Conservation (phyloP, 495 filamentous ascomycete genomes). For the Lineolata rhizophorae region DNA sequence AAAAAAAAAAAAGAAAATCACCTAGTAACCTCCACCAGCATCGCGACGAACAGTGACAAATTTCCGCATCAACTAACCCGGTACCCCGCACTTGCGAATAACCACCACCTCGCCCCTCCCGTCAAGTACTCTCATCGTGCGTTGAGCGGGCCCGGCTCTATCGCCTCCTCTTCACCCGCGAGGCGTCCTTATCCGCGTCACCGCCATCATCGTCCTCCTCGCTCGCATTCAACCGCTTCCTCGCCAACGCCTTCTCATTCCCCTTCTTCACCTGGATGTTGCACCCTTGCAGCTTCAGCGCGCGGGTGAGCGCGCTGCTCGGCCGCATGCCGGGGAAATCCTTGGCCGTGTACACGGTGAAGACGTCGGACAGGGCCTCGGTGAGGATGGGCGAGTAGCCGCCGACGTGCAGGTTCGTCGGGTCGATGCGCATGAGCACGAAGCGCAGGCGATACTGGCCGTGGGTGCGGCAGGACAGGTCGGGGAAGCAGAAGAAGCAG, state of each 20-base stretch:
- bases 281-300: conserved; percentile 51
- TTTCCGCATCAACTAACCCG: no score
- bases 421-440: conserved; percentile 61
- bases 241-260: conserved; percentile 33
- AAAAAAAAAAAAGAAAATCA: no score
- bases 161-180: conserved; percentile 1
- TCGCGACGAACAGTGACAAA: no score
- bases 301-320: conserved; percentile 43
- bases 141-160: neutral
- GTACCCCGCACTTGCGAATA: no score
- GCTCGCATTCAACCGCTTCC: conserved; percentile 14
- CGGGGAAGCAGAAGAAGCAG: conserved; percentile 88
- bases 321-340: conserved; percentile 88
- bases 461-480: conserved; percentile 75
- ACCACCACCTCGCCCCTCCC: no score
- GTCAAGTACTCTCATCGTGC: no score
- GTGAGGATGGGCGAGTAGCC: conserved; percentile 39
- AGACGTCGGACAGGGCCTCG: conserved; percentile 50
- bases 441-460: conserved; percentile 69
- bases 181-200: no score
- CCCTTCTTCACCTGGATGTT: conserved; percentile 66
- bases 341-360: conserved; percentile 85
- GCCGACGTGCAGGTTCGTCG: conserved; percentile 23
- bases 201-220: no score
- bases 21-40: no score